A percentile compares a stretch with the other conserved stretches of the same genome.
phyloP scores from a whole-genome alignment of 2,329 filamentous ascomycete species.

The Cercospora brassicicola region DNA sequence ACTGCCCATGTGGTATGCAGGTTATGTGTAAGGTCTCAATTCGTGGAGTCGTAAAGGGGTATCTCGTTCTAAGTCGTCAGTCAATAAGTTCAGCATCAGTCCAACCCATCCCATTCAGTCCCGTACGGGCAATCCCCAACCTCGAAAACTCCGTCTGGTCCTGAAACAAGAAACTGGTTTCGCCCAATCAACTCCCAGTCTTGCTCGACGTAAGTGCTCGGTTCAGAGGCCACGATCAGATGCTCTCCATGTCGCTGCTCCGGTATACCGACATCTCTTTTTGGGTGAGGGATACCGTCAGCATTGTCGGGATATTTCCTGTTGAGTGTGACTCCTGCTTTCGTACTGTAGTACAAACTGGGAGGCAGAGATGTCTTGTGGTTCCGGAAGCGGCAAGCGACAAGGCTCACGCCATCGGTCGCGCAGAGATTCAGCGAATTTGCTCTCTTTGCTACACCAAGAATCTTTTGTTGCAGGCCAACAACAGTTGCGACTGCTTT shows the following conservation, averaged over 20 bases:
- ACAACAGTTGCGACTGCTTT: conserved; percentile 47
- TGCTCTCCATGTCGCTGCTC: conserved; percentile 50
- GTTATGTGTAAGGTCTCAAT: background rate
- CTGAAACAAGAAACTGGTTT: conserved; percentile 49
- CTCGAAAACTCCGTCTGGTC: conserved; percentile 42
- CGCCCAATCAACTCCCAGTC: conserved; percentile 55
- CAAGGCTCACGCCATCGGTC: conserved; percentile 52
- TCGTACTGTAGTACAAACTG: conserved; percentile 51
- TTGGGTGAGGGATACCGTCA: conserved; percentile 43
- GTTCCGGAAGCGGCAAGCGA: conserved; percentile 56
- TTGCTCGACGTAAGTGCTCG: conserved; percentile 53
- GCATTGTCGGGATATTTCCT: conserved; percentile 54
- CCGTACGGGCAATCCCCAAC: conserved; percentile 45
- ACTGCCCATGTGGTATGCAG: background rate
- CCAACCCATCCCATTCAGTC: conserved; percentile 42
- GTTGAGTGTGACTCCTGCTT: conserved; percentile 55
- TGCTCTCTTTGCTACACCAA: conserved; percentile 46
- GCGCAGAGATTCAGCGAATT: conserved; percentile 56
- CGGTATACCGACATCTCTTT: conserved; percentile 37
- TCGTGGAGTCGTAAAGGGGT: background rate
- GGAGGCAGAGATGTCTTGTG: conserved; percentile 55
- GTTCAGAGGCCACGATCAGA: conserved; percentile 56
- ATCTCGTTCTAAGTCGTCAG: conserved; percentile 7
- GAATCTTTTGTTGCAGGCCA: conserved; percentile 47
- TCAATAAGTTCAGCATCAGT: conserved; percentile 24